phyloP scores from a whole-genome alignment of 2,329 filamentous ascomycete species.

The Nothophaeocryptopus gaeumannii region DNA sequence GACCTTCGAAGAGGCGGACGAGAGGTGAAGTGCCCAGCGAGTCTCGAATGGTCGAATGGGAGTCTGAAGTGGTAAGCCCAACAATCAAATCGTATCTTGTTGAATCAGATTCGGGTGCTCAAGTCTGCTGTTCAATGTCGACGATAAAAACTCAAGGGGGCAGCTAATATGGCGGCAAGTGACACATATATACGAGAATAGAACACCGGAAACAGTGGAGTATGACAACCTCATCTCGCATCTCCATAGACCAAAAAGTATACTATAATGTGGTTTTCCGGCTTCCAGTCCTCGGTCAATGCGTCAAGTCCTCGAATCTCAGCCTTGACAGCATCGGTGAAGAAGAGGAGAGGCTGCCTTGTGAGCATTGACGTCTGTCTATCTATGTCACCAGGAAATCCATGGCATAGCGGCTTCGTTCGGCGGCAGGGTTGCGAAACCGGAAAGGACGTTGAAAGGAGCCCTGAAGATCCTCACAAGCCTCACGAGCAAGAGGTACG shows the following conservation, averaged over 20 bases:
- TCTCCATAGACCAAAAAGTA: neutral
- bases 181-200: neutral
- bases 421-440: neutral
- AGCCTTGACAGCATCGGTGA: neutral
- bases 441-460: too few relatives aligned
- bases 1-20: too few relatives aligned
- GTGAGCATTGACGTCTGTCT: slow-evolving; percentile 1
- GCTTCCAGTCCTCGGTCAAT: neutral
- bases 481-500: too few relatives aligned
- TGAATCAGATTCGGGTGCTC: neutral
- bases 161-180: neutral
- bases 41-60: neutral
- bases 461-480: too few relatives aligned
- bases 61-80: neutral
- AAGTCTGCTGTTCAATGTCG: neutral
- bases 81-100: neutral
- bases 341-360: slow-evolving; percentile 1
- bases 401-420: slow-evolving; percentile 1
- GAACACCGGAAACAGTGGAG: neutral
- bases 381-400: neutral
- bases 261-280: neutral
- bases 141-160: too few relatives aligned
- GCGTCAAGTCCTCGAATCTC: neutral
- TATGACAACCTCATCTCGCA: neutral
- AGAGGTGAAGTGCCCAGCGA: neutral